Base-by-base conservation (phyloP, 1,284 basidiomycete species). In the Ustilago cynodontis region DNA sequence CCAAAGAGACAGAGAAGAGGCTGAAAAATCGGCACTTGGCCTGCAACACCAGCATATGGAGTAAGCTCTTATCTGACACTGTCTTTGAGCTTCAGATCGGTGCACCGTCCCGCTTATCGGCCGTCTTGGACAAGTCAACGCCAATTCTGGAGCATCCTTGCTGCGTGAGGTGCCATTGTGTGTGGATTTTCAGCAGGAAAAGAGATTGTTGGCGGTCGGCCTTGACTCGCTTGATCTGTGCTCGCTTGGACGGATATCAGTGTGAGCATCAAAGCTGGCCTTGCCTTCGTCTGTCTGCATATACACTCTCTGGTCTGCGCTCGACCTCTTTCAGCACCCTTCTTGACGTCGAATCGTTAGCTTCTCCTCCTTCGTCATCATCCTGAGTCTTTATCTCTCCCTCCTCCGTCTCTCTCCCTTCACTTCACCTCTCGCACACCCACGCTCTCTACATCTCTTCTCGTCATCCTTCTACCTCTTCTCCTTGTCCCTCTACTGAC, bases 151-250 rank as follows among this genome's bases (percentile, higher is more conserved):
- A 41, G 58, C 58, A 29, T 43, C 13, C 58, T 41, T n/a, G 47
- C 45, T 20, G 41, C n/a, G 35, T 50, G n/a, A n/a, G n/a, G 29
- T n/a, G 57, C 7, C 5, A 20, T n/a, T 53, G 22, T 41, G 45
- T 53, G 50, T 37, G 52, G 14, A 43, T 60, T 52, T 58, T 53
- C 47, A 58, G 50, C 20, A 49, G 39, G 54, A 31, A 61, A 45
- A 29, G 29, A 14, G 18, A 47, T 22, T 10, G 24, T n/a, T 33
- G 31, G 31, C 31, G 5, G 31, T 51, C 22, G 65, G 52, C 47
- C 39, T 51, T n/a, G 53, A 22, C 35, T 43, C 56, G 67, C 60
- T 37, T 63, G 57, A 55, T 58, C 51, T 55, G 55, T 58, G 60
- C 66, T 56, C n/a, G 33, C 33, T 33, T 55, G 20, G 2, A 41